Evolutionary conservation across 2,329 filamentous ascomycete species (phyloP).

Genomic region (Catunica adiposa): DNA sequence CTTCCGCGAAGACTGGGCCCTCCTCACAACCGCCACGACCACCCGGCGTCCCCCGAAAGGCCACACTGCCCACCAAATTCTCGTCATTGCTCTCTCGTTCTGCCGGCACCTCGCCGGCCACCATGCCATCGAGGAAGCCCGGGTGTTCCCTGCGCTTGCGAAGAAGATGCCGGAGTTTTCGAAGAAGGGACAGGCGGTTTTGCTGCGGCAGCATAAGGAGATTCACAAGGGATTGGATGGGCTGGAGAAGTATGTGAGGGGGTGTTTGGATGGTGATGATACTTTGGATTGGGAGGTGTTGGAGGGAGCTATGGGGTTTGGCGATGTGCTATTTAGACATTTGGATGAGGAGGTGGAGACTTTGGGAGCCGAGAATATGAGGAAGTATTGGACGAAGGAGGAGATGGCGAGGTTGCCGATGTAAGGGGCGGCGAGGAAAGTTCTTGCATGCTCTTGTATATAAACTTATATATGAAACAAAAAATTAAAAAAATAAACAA

Average conservation of each 20-base stretch:
- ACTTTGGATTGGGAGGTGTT: slow-evolving; percentile 39
- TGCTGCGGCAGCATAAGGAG: slow-evolving; percentile 57
- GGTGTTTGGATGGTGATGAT: slow-evolving; percentile 35
- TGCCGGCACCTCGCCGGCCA: slow-evolving; percentile 54
- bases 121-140: slow-evolving; percentile 71
- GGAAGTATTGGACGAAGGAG: slow-evolving; percentile 59
- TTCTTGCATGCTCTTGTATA: too few species aligned
- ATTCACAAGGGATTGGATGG: slow-evolving; percentile 64
- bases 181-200: slow-evolving; percentile 24
- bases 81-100: too few species aligned
- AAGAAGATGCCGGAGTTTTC: too few species aligned
- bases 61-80: too few species aligned
- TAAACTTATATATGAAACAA: neutral
- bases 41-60: too few species aligned
- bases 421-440: slow-evolving; percentile 22
- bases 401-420: slow-evolving; percentile 60
- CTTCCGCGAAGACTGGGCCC: slow-evolving; percentile 59
- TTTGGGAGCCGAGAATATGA: slow-evolving; percentile 74
- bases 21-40: slow-evolving; percentile 48
- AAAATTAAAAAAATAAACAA: neutral
- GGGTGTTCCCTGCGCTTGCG: too few species aligned
- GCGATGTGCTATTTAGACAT: slow-evolving; percentile 63
- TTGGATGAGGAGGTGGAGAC: slow-evolving; percentile 69
- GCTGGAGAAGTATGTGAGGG: slow-evolving; percentile 47
- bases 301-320: slow-evolving; percentile 53